A percentile compares a stretch with the other conserved stretches of the same genome.
phyloP scores from a whole-genome alignment of 2,329 filamentous ascomycete genomes.

The Furcasterigmium furcatum region DNA sequence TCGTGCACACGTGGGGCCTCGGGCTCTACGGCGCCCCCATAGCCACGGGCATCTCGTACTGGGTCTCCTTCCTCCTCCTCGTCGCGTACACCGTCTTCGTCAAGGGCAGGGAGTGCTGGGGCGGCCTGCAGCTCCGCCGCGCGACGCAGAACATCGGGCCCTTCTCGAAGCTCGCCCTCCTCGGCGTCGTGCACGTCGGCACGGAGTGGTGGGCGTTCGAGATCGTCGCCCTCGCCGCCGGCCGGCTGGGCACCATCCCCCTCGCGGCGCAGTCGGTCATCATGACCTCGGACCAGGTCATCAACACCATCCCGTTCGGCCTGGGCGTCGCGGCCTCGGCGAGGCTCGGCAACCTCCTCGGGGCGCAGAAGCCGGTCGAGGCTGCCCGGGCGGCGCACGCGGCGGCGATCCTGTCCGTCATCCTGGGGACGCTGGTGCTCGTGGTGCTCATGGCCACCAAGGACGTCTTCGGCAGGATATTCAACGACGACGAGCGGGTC shows the following conservation, averaged over 20 bases:
- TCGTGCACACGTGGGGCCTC: slow-evolving; percentile 68
- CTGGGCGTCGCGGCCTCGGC: slow-evolving; percentile 78
- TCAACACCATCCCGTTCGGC: slow-evolving; percentile 84
- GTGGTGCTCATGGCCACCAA: slow-evolving; percentile 67
- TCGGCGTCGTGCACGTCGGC: slow-evolving; percentile 80
- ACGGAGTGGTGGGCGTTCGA: slow-evolving; percentile 97
- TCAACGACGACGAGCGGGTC: slow-evolving; percentile 75
- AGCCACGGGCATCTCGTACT: slow-evolving; percentile 82
- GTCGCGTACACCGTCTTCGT: slow-evolving; percentile 71
- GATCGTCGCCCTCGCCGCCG: slow-evolving; percentile 81
- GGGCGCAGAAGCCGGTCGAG: slow-evolving; percentile 60
- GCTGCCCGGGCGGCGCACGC: slow-evolving; percentile 72
- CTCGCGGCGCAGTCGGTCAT: slow-evolving; percentile 84
- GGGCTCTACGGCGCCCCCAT: slow-evolving; percentile 77
- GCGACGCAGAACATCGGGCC: slow-evolving; percentile 65
- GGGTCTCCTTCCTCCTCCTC: slow-evolving; percentile 75
- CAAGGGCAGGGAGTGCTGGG: slow-evolving; percentile 74
- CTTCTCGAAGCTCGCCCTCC: slow-evolving; percentile 70
- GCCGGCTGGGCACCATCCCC: slow-evolving; percentile 73
- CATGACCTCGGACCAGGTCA: slow-evolving; percentile 84
- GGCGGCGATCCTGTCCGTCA: slow-evolving; percentile 68
- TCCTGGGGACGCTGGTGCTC: slow-evolving; percentile 66
- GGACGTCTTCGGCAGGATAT: slow-evolving; percentile 71
- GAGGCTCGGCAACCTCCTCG: slow-evolving; percentile 76
- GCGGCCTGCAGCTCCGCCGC: slow-evolving; percentile 60